Evolutionary conservation across 441 rosid species (phyloP).

Genomic region (Codiaeum variegatum): DNA sequence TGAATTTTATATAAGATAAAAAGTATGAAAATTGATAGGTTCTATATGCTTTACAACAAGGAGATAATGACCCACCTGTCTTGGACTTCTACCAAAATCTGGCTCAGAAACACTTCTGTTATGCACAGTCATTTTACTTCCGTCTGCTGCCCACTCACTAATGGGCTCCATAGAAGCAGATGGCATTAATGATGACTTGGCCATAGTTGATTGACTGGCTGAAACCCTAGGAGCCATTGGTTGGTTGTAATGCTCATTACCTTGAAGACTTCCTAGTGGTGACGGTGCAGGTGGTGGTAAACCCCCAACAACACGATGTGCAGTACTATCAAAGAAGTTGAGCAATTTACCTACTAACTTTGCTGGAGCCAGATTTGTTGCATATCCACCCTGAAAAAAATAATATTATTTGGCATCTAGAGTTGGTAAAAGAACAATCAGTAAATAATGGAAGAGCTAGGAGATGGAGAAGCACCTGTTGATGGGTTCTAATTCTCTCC

Average conservation of each 20-base stretch:
- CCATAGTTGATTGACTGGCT: conserved; percentile 81
- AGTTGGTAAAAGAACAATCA: not conserved
- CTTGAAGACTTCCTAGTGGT: conserved; percentile 42
- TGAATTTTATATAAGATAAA: conserved; percentile 14
- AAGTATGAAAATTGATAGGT: conserved; percentile 6
- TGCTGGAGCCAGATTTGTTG: conserved; percentile 71
- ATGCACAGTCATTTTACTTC: conserved; percentile 55
- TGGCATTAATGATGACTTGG: conserved; percentile 75
- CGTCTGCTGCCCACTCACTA: conserved; percentile 62
- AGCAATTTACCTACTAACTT: conserved; percentile 82
- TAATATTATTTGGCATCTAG: conserved; percentile 18
- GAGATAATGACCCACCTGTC: conserved; percentile 54
- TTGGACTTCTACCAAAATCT: conserved; percentile 81
- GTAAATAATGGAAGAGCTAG: not conserved
- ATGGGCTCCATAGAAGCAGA: conserved; percentile 81
- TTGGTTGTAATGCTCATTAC: conserved; percentile 44
- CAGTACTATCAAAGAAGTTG: conserved; percentile 79
- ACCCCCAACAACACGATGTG: conserved; percentile 89
- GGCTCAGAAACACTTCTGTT: conserved; percentile 96
- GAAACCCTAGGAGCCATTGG: conserved; percentile 54
- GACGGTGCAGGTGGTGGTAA: conserved; percentile 78
- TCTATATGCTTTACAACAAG: not conserved
- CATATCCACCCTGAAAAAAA: conserved; percentile 74
- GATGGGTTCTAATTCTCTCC: conserved; percentile 81
- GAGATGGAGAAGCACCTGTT: conserved; percentile 53